Base-by-base conservation (phyloP, 2,329 filamentous ascomycete species). In the Aspergillus carbonarius region DNA sequence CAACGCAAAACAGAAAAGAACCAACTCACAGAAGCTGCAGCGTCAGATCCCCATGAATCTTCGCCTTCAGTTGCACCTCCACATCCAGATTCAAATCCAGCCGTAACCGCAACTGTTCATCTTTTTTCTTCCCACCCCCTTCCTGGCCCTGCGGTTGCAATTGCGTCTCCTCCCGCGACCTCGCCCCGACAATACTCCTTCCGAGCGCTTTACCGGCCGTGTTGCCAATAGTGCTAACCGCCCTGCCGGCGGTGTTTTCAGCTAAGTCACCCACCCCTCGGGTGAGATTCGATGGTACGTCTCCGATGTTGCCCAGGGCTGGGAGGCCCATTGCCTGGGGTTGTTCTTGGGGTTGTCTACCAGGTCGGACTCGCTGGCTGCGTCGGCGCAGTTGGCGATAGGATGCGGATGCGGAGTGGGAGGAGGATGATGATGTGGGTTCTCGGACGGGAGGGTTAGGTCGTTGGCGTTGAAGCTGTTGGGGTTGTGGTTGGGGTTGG, bases 21-120 rank as follows among this genome's bases (percentile, higher is more conserved):
- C 51, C 49, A 63, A 87, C 85, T 81, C 83, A 91, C 89, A 89
- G 85, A 70, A 95, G 81, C 63, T 87, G 88, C 64, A 95, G 76
- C 34, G 90, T 92, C 63, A 96, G 77, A 78, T 96, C 92, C 70
- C 92, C 92, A 68, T 92, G 87, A 64, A 95, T 92, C 74, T 88
- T 88, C 18, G 91, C 91, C 81, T 95, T 95, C 61, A 95, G 82
- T 68, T 92, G 88, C 61, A 95, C 90, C 75, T 95, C 91, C 51
- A 95, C 83, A 65, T 95, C 91, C 58, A 95, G 80, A 74, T 93
- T 92, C 56, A 92, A 78, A 71, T 93, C 91, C 20, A 95, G 78
- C 37, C 87, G 84, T 70, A 93, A 75, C 72, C 87, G 87, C 70
- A 64, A 32, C 52, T 63, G 61, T 37, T 60, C 55, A 1, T 60